These are phyloP conservation scores for Pulveroboletus ravenelii DNA, from an alignment of 768 basidiomycete genomes.

Conservation along the genomic window DNA sequence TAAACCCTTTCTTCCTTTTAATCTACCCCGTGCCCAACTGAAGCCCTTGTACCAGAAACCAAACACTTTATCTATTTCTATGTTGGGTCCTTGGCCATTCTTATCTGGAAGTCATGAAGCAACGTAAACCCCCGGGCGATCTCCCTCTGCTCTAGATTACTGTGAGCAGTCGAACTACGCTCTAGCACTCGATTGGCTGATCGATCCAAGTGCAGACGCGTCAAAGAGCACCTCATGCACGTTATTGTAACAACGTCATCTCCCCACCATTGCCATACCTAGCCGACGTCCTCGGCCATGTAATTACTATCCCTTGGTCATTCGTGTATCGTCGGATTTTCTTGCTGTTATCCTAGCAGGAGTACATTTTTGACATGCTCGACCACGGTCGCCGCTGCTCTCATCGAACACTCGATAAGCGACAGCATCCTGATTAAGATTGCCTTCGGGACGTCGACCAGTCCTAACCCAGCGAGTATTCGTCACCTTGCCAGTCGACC, in stretches of 20 bases:
- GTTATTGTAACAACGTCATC: slow-evolving; percentile 24
- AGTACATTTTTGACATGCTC: neutral
- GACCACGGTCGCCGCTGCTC: neutral
- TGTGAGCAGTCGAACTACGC: slow-evolving; percentile 12
- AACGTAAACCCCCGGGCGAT: slow-evolving; percentile 3
- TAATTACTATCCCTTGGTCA: slow-evolving; percentile 20
- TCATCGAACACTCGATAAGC: neutral
- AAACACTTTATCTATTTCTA: slow-evolving; percentile 99
- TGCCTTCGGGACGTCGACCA: neutral
- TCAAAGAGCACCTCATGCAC: slow-evolving; percentile 16
- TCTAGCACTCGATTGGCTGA: neutral
- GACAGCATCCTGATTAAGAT: neutral
- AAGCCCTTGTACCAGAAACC: slow-evolving; percentile 58
- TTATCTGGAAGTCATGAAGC: slow-evolving; percentile 88
- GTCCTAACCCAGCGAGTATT: neutral
- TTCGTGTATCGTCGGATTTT: slow-evolving; percentile 15
- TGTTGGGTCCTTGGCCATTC: slow-evolving; percentile 85
- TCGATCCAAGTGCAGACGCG: slow-evolving; percentile 12
- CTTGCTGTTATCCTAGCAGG: slow-evolving; percentile 4
- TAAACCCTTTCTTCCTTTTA: slow-evolving; percentile 32
- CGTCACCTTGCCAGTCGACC: neutral
- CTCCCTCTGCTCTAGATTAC: slow-evolving; percentile 20
- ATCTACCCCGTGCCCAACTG: slow-evolving; percentile 4
- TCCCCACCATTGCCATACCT: slow-evolving; percentile 13
- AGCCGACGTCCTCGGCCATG: slow-evolving; percentile 17